Conservation (phyloP, 129 eudicot genomes). For the Kitagawia praeruptora region DNA sequence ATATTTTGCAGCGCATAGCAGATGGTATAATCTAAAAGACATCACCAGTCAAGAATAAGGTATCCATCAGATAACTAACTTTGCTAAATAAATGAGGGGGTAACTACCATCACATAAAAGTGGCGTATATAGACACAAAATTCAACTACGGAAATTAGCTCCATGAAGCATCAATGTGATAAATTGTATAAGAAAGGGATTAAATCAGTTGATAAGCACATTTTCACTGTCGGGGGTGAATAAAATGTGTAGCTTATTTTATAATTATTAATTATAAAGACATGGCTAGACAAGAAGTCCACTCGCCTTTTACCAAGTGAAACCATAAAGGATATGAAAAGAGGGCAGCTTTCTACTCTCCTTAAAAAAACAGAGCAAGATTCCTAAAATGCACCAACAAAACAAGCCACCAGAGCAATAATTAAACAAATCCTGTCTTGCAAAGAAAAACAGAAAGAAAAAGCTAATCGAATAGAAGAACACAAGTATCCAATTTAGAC, state of each 20-base stretch:
- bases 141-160: neutral
- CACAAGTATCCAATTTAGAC: neutral
- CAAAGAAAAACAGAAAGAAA: neutral
- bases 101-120: neutral
- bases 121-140: neutral
- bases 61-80: neutral
- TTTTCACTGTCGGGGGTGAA: neutral
- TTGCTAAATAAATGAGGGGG: neutral
- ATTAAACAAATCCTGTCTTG: neutral
- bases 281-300: neutral
- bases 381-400: neutral
- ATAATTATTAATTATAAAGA: neutral
- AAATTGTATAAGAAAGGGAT: neutral
- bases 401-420: neutral
- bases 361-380: neutral
- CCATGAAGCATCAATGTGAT: neutral
- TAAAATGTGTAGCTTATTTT: neutral
- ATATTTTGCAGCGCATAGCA: too few species aligned
- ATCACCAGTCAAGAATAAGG: neutral
- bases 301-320: neutral
- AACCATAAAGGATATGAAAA: neutral
- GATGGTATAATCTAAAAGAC: neutral
- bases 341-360: neutral
- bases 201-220: neutral
- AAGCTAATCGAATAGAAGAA: neutral